Conservation (phyloP, 257 asterid species). For the Echites panduratus region DNA sequence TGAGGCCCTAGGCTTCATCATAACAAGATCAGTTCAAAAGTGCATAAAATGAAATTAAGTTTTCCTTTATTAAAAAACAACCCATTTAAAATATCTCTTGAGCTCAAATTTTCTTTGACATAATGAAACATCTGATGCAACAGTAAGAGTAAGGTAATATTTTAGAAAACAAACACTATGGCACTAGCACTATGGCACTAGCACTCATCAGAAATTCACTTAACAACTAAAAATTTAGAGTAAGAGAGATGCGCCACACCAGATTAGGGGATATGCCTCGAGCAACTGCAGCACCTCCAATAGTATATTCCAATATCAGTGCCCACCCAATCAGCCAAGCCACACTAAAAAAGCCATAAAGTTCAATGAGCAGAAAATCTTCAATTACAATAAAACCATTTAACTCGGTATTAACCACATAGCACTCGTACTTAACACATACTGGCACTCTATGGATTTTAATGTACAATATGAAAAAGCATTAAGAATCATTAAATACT, state of each 20-base stretch:
- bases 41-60: background rate
- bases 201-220: background rate
- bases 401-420: background rate
- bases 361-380: background rate
- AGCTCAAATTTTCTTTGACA: background rate
- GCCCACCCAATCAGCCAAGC: constrained; percentile 99
- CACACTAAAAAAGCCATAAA: constrained; percentile 32
- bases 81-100: background rate
- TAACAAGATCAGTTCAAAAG: background rate
- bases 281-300: constrained; percentile 99
- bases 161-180: background rate
- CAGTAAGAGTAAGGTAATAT: background rate
- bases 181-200: background rate
- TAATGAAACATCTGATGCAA: background rate
- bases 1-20: background rate
- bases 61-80: background rate
- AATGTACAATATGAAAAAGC: background rate
- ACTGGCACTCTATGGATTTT: no score
- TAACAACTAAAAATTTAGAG: background rate
- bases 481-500: background rate
- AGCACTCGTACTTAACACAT: background rate
- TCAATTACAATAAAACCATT: background rate
- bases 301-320: constrained; percentile 85
- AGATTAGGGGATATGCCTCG: constrained; percentile 98
- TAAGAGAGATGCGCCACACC: constrained; percentile 33